Conservation (phyloP, 23 red algal genomes). For the Gracilariopsis chorda region DNA sequence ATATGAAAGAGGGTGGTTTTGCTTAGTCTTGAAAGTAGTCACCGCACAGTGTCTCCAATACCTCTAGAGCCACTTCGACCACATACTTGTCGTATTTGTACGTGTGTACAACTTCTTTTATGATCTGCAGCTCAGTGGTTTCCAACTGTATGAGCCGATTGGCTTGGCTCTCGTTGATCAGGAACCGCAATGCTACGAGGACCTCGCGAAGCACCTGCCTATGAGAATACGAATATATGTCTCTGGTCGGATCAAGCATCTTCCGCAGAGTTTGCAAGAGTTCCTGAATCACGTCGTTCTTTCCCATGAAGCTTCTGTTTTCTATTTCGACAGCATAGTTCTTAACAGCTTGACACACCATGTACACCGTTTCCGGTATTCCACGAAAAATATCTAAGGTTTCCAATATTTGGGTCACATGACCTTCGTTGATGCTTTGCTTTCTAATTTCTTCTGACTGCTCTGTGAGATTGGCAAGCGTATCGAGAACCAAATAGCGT, state of each 20-base stretch:
- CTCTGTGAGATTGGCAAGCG: conserved; percentile 4
- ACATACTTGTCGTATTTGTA: background rate
- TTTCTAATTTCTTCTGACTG: background rate
- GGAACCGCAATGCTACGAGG: background rate
- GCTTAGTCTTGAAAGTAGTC: background rate
- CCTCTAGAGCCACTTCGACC: background rate
- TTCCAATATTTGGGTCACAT: background rate
- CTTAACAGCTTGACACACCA: background rate
- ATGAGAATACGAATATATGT: background rate
- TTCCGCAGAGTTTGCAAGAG: background rate
- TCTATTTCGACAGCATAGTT: background rate
- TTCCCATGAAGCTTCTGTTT: background rate
- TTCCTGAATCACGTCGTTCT: background rate
- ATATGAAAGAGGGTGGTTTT: background rate
- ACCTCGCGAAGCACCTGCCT: background rate
- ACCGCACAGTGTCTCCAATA: background rate
- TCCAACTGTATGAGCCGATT: conserved; percentile 1
- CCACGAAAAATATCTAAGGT: background rate
- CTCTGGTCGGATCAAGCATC: background rate
- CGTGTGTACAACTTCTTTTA: background rate
- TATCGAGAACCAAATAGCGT: background rate
- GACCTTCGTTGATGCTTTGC: conserved; percentile 11
- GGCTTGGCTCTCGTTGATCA: background rate
- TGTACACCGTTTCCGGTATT: background rate
- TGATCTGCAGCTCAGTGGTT: background rate